Base-by-base conservation (phyloP, 2,329 filamentous ascomycete genomes). In the Arthrobotrys musiformis region DNA sequence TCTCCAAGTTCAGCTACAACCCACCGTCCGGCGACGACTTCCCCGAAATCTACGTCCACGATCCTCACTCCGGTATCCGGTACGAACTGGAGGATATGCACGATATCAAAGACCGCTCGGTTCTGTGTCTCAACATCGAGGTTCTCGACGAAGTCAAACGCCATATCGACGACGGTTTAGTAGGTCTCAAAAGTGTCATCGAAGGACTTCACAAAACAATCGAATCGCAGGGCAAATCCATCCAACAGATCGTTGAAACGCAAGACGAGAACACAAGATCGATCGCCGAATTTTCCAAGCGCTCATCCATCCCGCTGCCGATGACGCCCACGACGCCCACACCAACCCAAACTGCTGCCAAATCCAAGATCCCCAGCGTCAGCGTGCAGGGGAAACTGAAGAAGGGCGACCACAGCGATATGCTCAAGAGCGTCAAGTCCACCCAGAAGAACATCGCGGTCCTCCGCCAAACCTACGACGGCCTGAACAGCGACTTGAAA, bases 1-100 rank as follows among this genome's bases (percentile, higher is more conserved):
- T 99, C 80, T 95, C 99, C 80, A 99, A 97, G 83, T 99, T 99
- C 82, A 95, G 94, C 0, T 99, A 96, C 94, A 98, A 97, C 81
- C 97, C 94, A 0, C 94, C 98, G 81, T 91, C 93, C 77, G 95
- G 95, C 6, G 89, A 90, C 13, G 95, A 99, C 82, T 85, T 99
- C 52, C 95, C 95, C 0, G 95, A 99, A 81, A 98, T 99, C 15
- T 97, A 99, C 83, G 95, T 99, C 15, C 95, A 99, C 83, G 95
- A 99, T 82, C 91, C 94, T 0, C 88, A 97, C 1, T 98, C 95
- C 7, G 95, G 95, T 0, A 92, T 99, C n/a, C 91, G 95, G 15
- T 94, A 99, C 83, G 95, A 99, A 84, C 85, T 99, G 24, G 95
- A 99, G 83, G 95, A 99, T 82, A 86, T 99, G 30, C 89, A 87